Base-by-base conservation (phyloP, 208 protist genomes). In the Vickermania ingenoplastis region DNA sequence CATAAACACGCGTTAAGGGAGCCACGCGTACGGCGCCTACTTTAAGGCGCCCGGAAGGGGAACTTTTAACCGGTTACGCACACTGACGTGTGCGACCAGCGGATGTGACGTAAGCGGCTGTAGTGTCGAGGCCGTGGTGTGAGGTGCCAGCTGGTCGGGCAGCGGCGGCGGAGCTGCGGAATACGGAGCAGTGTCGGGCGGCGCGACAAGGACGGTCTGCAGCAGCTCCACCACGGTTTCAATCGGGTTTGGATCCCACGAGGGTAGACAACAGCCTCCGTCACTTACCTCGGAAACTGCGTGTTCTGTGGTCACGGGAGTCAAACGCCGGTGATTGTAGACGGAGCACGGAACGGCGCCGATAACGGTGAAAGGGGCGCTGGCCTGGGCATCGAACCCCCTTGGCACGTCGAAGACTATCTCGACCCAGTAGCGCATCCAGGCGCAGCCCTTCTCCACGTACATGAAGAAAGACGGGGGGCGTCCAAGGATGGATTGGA, bases 381-480 rank as follows among this genome's bases (percentile, higher is more conserved):
- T 63, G 1, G 60, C 29, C 28, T 57, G 66, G 24, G 59, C 67
- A 28, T 83, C 67, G 24, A 79, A 77, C 17, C 69, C 61, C 21
- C 58, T 74, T 0, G 71, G 71, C 22, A 83, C 79, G 56, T 73
- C 77, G 13, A 69, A 55, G 14, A 25, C 61, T 11, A 63, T 65
- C 21, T 63, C 59, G 29, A 79, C 52, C n/a, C 60, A 65, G 59
- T 78, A 79, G 25, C 41, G 31, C 30, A 83, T 30, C 17, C 59
- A 50, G 0, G 49, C 57, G 24, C n/a, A 17, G 5, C 50, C 50
- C 5, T 13, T 54, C 5, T 25, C 24, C 11, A 54, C 50, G 7
- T 17, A 27, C 11, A 7, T 28, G 21, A 26, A 17, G 24, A 11
- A 54, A 7, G 50, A 54, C 24, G 50, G 50, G 22, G 50, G 21